Evolutionary conservation across 106 monocot genomes (phyloP), one percentile per base, ranked within the genome.

Genomic region (Posidonia australis): DNA sequence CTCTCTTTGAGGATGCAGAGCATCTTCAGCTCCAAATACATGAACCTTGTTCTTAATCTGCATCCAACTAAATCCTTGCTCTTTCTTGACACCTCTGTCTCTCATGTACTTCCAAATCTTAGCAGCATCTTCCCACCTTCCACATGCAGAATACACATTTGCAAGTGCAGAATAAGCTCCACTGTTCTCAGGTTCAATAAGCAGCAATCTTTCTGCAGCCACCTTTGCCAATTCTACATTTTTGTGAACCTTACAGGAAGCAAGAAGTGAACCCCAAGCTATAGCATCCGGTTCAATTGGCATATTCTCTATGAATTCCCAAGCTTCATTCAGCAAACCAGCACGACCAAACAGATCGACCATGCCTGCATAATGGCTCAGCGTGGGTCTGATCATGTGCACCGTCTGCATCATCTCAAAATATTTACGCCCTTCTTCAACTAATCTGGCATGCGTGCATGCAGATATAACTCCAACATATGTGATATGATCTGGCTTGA

Each of bases 331-430:
- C 21, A 90, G 70, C 54, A 74, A 75, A 4, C 90, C 84, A 17
- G 82, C 67, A 47, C 96, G 86, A 28, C 84, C 80, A 42, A 87
- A 77, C 46, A 96, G 63, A 79, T 87, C 87, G 5, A 96, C 83
- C 96, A 87, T 90, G 78, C 90, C 90, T 0, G 96, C 76, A 44
- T 96, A 90, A 77, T 90, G 96, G 65, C 90, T 90, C 23, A 65
- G 41, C 20, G 80, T 84, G 2, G 96, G 96, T 65, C 63, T 49
- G 21, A 96, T 96, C 60, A 19, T 79, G 58, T 96, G 80, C n/a
- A n/a, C n/a, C n/a, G n/a, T n/a, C n/a, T n/a, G n/a, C 90, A 96
- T 96, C 79, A 76, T 72, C 5, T 67, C 62, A 44, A 82, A 90
- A 67, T 84, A 87, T 0, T 44, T 61, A 29, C 78, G 82, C 17